Percentiles rank a stretch among this genome's conserved stretches.
phyloP scores from a whole-genome alignment of 192 early-diverging fungal genomes.

The Coemansia sp. region DNA sequence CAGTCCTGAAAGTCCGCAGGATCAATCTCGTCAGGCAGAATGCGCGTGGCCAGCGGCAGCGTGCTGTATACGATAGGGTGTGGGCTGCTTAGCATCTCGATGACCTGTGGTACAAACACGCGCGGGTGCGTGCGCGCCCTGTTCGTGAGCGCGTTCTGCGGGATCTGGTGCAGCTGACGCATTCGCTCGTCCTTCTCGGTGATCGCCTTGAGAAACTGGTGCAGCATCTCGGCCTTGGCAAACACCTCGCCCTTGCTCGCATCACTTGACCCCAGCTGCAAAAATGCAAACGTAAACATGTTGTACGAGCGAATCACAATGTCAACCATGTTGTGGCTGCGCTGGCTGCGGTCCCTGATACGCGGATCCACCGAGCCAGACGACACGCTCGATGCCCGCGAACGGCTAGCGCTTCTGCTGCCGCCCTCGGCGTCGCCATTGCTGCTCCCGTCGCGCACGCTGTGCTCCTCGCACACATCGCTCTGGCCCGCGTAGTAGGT shows the following conservation, averaged over 20 bases:
- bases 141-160: slow-evolving; percentile 3
- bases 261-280: slow-evolving; percentile 18
- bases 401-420: not conserved
- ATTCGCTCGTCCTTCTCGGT: slow-evolving; percentile 45
- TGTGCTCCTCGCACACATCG: slow-evolving; percentile 2
- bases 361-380: not conserved
- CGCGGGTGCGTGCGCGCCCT: slow-evolving; percentile 20
- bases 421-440: not conserved
- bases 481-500: slow-evolving; percentile 18
- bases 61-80: slow-evolving; percentile 14
- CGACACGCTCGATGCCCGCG: slow-evolving; percentile 4
- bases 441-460: not conserved
- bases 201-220: slow-evolving; percentile 40
- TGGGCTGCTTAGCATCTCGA: slow-evolving; percentile 9
- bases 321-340: slow-evolving; percentile 47
- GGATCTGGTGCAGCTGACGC: slow-evolving; percentile 30
- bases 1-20: slow-evolving; percentile 26
- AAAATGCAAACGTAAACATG: slow-evolving; percentile 45
- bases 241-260: slow-evolving; percentile 29
- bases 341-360: slow-evolving; percentile 44
- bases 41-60: slow-evolving; percentile 24
- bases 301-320: slow-evolving; percentile 51
- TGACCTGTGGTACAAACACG: slow-evolving; percentile 28
- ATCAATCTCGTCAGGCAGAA: slow-evolving; percentile 39
- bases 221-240: slow-evolving; percentile 38